A percentile compares a stretch with the other conserved stretches of the same genome.
Conservation (phyloP, 129 eudicot species). For the Lactuca saligna region DNA sequence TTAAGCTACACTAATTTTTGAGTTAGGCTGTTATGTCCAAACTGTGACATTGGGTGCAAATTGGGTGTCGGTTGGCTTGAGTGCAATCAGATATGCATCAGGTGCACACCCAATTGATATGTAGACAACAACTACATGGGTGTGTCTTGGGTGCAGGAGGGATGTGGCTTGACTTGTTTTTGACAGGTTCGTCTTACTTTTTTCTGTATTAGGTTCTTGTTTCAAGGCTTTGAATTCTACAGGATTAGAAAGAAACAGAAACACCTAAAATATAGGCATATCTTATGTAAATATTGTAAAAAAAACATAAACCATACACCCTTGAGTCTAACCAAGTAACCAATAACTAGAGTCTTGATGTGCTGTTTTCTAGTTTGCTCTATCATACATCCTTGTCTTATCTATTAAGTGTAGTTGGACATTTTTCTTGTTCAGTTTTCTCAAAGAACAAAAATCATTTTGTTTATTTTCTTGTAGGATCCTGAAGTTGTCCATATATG, state of each 20-base stretch:
- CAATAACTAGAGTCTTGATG: slow-evolving; percentile 1
- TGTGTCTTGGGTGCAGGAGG: slow-evolving; percentile 16
- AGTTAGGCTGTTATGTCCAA: slow-evolving; percentile 2
- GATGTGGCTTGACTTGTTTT: neutral
- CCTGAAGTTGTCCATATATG: neutral
- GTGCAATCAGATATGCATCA: slow-evolving; percentile 17
- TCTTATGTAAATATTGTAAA: slow-evolving; percentile 4
- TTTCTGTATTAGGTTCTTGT: neutral
- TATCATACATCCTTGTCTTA: neutral
- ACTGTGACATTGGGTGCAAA: slow-evolving; percentile 1
- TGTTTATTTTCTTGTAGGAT: slow-evolving; percentile 6
- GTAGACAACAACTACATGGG: neutral
- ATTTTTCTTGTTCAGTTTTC: neutral
- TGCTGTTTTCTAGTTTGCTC: neutral
- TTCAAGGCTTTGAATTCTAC: neutral
- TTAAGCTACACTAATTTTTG: neutral
- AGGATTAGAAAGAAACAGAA: too few relatives aligned
- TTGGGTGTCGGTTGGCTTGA: slow-evolving; percentile 13
- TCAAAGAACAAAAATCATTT: neutral
- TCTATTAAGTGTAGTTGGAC: neutral
- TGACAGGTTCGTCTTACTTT: neutral
- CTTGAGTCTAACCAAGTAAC: neutral
- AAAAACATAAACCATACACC: slow-evolving; percentile 5
- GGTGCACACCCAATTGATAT: neutral
- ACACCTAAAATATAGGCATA: neutral